phyloP scores from a whole-genome alignment of 805 yeast species.

The Cyberlindnera lachancei region DNA sequence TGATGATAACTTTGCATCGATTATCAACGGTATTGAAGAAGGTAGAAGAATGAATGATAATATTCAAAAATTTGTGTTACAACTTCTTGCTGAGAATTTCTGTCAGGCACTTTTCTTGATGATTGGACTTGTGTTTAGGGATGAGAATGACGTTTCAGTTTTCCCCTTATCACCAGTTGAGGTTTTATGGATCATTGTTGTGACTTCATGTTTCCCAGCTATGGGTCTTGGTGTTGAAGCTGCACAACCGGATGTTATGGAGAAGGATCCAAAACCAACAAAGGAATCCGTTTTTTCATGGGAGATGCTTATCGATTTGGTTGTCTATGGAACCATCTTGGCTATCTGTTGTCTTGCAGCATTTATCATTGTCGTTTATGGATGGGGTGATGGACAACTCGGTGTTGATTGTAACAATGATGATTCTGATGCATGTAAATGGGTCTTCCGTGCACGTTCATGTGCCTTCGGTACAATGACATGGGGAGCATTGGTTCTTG shows the following conservation, averaged over 20 bases:
- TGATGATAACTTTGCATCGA: slow-evolving; percentile 75
- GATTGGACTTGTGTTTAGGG: slow-evolving; percentile 69
- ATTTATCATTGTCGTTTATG: slow-evolving; percentile 62
- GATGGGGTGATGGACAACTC: slow-evolving; percentile 55
- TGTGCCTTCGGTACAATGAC: slow-evolving; percentile 77
- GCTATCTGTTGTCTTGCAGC: slow-evolving; percentile 62
- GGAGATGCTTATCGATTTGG: slow-evolving; percentile 63
- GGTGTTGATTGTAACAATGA: slow-evolving; percentile 56
- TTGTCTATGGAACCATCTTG: slow-evolving; percentile 66
- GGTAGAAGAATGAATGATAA: slow-evolving; percentile 75
- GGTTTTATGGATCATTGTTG: slow-evolving; percentile 72
- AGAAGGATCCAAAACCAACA: slow-evolving; percentile 53
- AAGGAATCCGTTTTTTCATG: slow-evolving; percentile 51
- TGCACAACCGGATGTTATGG: slow-evolving; percentile 58
- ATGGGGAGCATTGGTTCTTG: slow-evolving; percentile 75
- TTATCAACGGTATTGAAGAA: slow-evolving; percentile 70
- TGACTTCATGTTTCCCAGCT: slow-evolving; percentile 77
- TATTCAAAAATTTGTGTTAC: slow-evolving; percentile 71
- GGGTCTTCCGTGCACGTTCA: slow-evolving; percentile 70
- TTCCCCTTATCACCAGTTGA: slow-evolving; percentile 79
- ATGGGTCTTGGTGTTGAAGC: slow-evolving; percentile 72
- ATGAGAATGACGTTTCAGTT: slow-evolving; percentile 56
- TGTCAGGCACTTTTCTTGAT: slow-evolving; percentile 62
- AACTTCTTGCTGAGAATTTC: slow-evolving; percentile 64
- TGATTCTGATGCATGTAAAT: slow-evolving; percentile 38